phyloP scores from a whole-genome alignment of 805 yeast genomes.

The Candida stauntonica region DNA sequence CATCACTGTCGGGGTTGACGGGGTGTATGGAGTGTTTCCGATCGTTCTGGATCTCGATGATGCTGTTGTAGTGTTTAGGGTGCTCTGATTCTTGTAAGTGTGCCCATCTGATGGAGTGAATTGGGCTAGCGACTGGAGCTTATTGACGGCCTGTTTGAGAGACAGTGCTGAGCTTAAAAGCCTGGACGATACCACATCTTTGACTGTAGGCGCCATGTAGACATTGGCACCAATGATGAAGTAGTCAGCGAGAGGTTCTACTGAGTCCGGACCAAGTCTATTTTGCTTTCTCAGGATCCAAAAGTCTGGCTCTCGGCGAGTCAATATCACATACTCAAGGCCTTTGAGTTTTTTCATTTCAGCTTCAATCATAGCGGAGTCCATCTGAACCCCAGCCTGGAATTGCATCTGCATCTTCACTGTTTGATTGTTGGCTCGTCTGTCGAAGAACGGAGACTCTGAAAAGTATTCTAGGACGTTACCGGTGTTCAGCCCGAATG shows the following conservation, averaged over 20 bases:
- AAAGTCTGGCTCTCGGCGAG: slow-evolving; percentile 81
- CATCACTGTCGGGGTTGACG: slow-evolving; percentile 19
- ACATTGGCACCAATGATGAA: slow-evolving; percentile 89
- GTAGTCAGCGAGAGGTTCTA: slow-evolving; percentile 63
- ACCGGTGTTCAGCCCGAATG: slow-evolving; percentile 78
- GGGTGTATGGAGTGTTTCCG: slow-evolving; percentile 27
- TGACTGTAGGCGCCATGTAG: slow-evolving; percentile 81
- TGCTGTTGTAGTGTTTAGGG: slow-evolving; percentile 4
- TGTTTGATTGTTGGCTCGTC: slow-evolving; percentile 91
- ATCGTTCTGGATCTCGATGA: slow-evolving; percentile 22
- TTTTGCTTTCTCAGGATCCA: slow-evolving; percentile 88
- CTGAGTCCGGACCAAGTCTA: slow-evolving; percentile 49
- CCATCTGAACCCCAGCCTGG: slow-evolving; percentile 42
- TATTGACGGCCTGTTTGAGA: slow-evolving; percentile 43
- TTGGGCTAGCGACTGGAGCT: slow-evolving; percentile 44
- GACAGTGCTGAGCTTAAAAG: slow-evolving; percentile 33
- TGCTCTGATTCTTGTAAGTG: slow-evolving; percentile 33
- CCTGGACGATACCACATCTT: slow-evolving; percentile 69
- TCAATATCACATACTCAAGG: slow-evolving; percentile 71
- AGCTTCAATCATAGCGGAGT: slow-evolving; percentile 37
- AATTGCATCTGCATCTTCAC: slow-evolving; percentile 93
- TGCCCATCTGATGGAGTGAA: slow-evolving; percentile 63
- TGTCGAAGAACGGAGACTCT: slow-evolving; percentile 91
- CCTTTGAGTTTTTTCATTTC: slow-evolving; percentile 80
- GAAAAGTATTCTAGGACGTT: slow-evolving; percentile 92